Evolutionary conservation across 2,329 filamentous ascomycete genomes (phyloP), one percentile per base, ranked within the genome.

Genomic region (Tolypocladium inflatum): DNA sequence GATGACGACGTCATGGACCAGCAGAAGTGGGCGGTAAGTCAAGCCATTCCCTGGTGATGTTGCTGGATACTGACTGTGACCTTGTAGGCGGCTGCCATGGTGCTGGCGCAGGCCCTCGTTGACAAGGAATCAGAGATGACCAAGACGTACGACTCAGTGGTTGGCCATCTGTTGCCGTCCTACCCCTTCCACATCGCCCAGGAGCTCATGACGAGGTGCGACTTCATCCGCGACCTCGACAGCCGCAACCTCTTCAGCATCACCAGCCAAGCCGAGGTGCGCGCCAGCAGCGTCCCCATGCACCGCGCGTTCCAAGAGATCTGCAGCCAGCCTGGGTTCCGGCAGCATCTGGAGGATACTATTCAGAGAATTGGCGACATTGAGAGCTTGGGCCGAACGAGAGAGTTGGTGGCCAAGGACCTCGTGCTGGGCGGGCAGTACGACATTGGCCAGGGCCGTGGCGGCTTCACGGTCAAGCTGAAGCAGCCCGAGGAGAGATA

Each of bases 1-100:
- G 94, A 97, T 65, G 94, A 97, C 73, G 94, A 99, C 69, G 94
- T 97, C 64, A 97, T 97, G 87, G 91, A 97, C 68, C 90, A 97
- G 72, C 91, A 97, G 70, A 97, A 97, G 72, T 97, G 91, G 79
- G 90, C 92, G 52, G 88, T 91, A 78, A 74, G 86, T 82, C 38
- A 43, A 59, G 8, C 17, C 45, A 42, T 2, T 38, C 21, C 21
- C 19, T 37, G 19, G 15, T 33, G 26, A 19, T 50, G 10, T 37
- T 39, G 9, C 42, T 41, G 39, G 23, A 15, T 39, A 23, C 21
- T 37, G 55, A 35, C 2, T 23, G 3, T 42, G 23, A 4, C 37
- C 23, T 21, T 30, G 13, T 60, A 91, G 83, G 90, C 91, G 15
- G 92, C 91, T 15, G 91, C 94, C 42, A 96, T 97, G 89, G 89